Evolutionary conservation across 495 filamentous ascomycete genomes (phyloP), one percentile per base, ranked within the genome.

Genomic region (Haplographium delicatum): DNA sequence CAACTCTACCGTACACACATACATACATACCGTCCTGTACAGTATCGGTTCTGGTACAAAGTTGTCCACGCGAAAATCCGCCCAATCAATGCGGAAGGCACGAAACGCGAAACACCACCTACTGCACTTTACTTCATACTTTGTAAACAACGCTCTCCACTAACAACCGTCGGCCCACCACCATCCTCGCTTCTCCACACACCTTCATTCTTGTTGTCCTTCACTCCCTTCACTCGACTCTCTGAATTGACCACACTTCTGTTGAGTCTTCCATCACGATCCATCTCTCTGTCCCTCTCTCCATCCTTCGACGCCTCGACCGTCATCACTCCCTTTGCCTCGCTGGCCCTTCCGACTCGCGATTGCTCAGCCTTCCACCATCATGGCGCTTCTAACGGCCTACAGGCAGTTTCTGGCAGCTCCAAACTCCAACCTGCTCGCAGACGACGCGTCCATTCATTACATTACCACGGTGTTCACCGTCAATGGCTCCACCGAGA

Each of bases 401-500:
- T 97, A 97, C 74, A 73, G 84, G 73, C 75, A 77, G 64, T 96
- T 91, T 66, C 79, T 95, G 41, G 77, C 78, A 60, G 73, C 76
- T 51, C 88, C 89, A 45, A 80, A 70, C 61, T 60, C 82, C 42
- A 74, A 75, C 33, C 72, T 77, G 15, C 72, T 97, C 58, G 78
- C 83, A 39, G 67, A 73, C 41, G 73, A 86, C 66, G 85, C 88
- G 50, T 81, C 89, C 33, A 72, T 95, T 61, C 81, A 91, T 71
- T 98, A 97, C 72, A 86, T 97, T 64, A 86, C 93, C 40, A 91
- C 89, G n/a, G 82, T 88, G 25, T 85, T 84, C 26, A 82, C 80
- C 53, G 68, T 91, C 56, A 77, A 79, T 44, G 78, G 84, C 46
- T 54, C 83, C 19, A 73, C 82, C 37, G 78, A 83, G 20, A 88